These are phyloP conservation scores for Botrytis hyacinthi DNA, from an alignment of 2,329 filamentous ascomycete genomes.

Conservation along the genomic window DNA sequence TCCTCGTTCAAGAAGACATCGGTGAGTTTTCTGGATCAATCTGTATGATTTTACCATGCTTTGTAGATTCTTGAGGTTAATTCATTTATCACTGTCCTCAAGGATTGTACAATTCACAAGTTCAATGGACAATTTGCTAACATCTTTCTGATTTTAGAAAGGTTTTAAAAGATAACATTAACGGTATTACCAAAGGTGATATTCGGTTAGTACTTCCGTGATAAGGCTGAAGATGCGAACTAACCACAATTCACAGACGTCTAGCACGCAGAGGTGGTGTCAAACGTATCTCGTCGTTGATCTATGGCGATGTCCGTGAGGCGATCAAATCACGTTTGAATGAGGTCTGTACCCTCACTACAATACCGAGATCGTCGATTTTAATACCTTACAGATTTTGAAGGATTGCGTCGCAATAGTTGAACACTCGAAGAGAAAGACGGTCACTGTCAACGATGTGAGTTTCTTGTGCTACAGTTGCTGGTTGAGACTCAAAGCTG, in stretches of 20 bases:
- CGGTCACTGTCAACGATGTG: conserved; percentile 61
- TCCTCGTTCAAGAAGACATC: conserved; percentile 23
- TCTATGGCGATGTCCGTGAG: conserved; percentile 61
- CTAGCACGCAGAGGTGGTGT: conserved; percentile 74
- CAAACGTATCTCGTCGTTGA: conserved; percentile 63
- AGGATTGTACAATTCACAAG: not conserved
- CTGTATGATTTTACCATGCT: no score
- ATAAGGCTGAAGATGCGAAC: not conserved
- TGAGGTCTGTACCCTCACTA: conserved; percentile 40
- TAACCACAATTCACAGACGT: conserved; percentile 44
- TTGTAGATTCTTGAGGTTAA: no score
- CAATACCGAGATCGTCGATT: no score
- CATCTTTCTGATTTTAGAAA: conserved; percentile 42
- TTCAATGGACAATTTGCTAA: conserved; percentile 6
- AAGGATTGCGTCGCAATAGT: conserved; percentile 34
- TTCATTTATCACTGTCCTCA: not conserved
- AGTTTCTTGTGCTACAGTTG: conserved; percentile 30
- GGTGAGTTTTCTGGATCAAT: not conserved
- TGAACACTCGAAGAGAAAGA: conserved; percentile 58
- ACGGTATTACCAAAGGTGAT: conserved; percentile 53
- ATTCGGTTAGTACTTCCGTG: conserved; percentile 46
- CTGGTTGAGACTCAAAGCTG: not conserved
- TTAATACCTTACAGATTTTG: not conserved
- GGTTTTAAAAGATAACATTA: conserved; percentile 48
- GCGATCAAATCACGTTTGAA: conserved; percentile 52